These are phyloP conservation scores for Neopestalotiopsis clavispora DNA, from an alignment of 2,329 filamentous ascomycete genomes.

Conservation along the genomic window DNA sequence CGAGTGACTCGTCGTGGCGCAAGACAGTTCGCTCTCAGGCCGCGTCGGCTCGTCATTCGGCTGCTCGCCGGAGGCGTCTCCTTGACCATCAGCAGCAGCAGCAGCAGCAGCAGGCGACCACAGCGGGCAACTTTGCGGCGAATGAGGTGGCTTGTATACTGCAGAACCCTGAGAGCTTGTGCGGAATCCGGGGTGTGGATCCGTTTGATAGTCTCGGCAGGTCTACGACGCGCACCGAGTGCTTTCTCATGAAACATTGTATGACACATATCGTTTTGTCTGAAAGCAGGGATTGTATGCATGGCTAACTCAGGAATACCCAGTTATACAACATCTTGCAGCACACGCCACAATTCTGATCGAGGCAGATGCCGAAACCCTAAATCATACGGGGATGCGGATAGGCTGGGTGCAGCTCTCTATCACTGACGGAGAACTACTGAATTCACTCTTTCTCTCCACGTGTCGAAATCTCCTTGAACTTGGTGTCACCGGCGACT, in stretches of 20 bases:
- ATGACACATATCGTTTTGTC: neutral
- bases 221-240: constrained; percentile 4
- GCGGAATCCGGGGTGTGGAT: neutral
- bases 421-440: neutral
- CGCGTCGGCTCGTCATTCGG: constrained; percentile 4
- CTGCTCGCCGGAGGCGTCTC: neutral
- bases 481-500: neutral
- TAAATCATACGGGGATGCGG: neutral
- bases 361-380: neutral
- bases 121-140: neutral
- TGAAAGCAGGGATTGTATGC: neutral
- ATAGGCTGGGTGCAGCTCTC: neutral
- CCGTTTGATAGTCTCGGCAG: constrained; percentile 3
- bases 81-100: neutral
- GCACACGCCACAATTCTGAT: neutral
- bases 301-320: neutral
- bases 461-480: neutral
- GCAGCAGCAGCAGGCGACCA: neutral
- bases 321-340: neutral
- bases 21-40: constrained; percentile 3
- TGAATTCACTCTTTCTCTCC: neutral
- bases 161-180: neutral
- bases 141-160: neutral
- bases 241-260: constrained; percentile 9
- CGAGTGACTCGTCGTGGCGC: constrained; percentile 6